Percentiles rank a stretch among this genome's conserved stretches.
phyloP scores from a whole-genome alignment of 495 filamentous ascomycete genomes.

The Penicillium coprophilum region DNA sequence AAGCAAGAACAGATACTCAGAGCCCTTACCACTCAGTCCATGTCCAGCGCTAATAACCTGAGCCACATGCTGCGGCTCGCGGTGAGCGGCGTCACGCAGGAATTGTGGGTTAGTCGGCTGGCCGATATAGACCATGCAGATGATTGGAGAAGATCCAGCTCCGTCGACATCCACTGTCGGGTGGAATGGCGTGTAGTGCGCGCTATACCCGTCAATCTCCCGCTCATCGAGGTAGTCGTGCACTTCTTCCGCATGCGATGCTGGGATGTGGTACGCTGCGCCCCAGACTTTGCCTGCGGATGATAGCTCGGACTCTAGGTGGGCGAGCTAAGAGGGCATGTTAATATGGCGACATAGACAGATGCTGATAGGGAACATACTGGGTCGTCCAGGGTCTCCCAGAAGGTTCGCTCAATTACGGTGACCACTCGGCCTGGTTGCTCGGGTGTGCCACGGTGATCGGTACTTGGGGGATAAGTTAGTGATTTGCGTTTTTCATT shows the following conservation, averaged over 20 bases:
- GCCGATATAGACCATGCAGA: conserved; percentile 87
- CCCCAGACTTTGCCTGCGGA: conserved; percentile 77
- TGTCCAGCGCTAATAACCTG: conserved; percentile 73
- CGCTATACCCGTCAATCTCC: conserved; percentile 94
- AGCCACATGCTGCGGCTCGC: conserved; percentile 78
- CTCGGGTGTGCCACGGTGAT: conserved; percentile 89
- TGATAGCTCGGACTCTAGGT: conserved; percentile 34
- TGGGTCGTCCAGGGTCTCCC: conserved; percentile 73
- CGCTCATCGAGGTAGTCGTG: conserved; percentile 90
- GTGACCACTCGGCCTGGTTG: conserved; percentile 91
- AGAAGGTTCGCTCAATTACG: conserved; percentile 77
- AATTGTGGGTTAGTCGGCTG: conserved; percentile 94
- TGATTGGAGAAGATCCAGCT: conserved; percentile 35
- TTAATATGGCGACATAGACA: background rate
- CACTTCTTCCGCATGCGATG: conserved; percentile 72
- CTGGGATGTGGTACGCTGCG: conserved; percentile 83
- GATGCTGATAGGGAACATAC: conserved; percentile 19
- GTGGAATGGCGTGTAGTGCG: conserved; percentile 83
- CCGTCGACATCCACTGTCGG: conserved; percentile 35
- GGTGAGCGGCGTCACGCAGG: conserved; percentile 59
- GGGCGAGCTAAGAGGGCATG: conserved; percentile 28
- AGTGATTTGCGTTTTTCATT: background rate
- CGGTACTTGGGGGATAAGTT: conserved; percentile 53
- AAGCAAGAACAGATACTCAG: conserved; percentile 83
- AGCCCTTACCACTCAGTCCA: conserved; percentile 88